Evolutionary conservation across 768 basidiomycete species (phyloP).

Genomic region (Boletus pseudo-olivaceus): DNA sequence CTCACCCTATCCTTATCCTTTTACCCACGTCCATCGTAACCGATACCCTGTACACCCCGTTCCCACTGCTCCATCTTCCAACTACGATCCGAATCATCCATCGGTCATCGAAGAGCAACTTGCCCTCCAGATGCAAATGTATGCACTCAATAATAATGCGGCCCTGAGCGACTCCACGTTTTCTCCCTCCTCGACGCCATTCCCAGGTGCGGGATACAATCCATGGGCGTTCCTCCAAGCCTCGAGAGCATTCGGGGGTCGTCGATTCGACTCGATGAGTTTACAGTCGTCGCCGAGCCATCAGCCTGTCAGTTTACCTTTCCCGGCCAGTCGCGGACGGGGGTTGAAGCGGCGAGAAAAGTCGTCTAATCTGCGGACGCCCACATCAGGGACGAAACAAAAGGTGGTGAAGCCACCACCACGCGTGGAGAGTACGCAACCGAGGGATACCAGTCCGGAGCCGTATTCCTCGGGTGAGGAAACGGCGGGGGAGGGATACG

Average conservation of each 20-base stretch:
- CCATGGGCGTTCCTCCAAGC: constrained; percentile 73
- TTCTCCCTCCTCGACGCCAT: constrained; percentile 73
- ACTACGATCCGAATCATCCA: constrained; percentile 42
- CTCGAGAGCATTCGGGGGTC: constrained; percentile 43
- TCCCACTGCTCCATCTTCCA: constrained; percentile 39
- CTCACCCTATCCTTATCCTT: constrained; percentile 80
- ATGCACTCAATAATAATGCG: constrained; percentile 66
- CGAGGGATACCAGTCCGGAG: constrained; percentile 78
- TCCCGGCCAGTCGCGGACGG: constrained; percentile 43
- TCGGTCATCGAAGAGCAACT: constrained; percentile 63
- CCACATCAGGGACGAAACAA: constrained; percentile 17
- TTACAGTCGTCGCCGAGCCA: constrained; percentile 43
- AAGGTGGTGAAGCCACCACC: constrained; percentile 60
- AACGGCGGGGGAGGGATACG: constrained; percentile 65
- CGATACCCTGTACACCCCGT: constrained; percentile 37
- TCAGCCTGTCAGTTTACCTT: constrained; percentile 42
- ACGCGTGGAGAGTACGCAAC: constrained; percentile 79
- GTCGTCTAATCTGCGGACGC: constrained; percentile 33
- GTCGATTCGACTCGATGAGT: constrained; percentile 50
- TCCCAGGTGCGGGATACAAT: constrained; percentile 58
- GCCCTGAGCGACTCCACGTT: constrained; percentile 69
- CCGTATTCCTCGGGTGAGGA: constrained; percentile 73
- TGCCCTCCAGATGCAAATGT: constrained; percentile 75
- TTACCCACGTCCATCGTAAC: constrained; percentile 64
- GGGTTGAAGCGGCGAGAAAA: constrained; percentile 45